Base-by-base conservation (phyloP, 2,329 filamentous ascomycete genomes). In the Scedosporium aurantiacum region DNA sequence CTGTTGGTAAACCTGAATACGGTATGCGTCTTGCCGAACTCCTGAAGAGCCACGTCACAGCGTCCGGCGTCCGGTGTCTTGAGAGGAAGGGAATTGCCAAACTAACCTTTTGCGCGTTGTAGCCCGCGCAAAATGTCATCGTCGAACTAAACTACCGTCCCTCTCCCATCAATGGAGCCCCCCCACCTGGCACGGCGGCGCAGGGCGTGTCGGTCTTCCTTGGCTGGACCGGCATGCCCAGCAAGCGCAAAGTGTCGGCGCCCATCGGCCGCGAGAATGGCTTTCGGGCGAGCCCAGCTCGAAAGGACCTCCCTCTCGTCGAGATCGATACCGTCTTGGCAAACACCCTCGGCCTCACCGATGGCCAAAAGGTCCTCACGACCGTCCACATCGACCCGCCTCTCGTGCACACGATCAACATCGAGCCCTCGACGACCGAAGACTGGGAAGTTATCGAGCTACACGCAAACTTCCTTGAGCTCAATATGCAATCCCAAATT, bases 391-490 rank as follows among this genome's bases (percentile, higher is more conserved):
- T 97, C 65, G 91, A 99, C 71, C 93, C 93, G 57, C 91, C 92
- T 2, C 77, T 94, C 65, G 91, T 91, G 57, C 91, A 97, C 73
- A 97, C 92, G 1, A 88, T 99, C 73, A 91, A 97, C 71, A 97
- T 99, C 67, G 95, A 99, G 72, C 94, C 94, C 40, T 76, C 97
- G 68, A 97, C 94, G 0, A 86, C 93, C 1, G 91, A 95, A 63
- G 94, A 99, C 71, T 99, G 94, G 94, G 94, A 99, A 75, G 96
- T 97, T 68, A 97, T 99, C 68, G 94, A 99, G 74, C 79, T 99
- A 1, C 94, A 99, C 76, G 94, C 94, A 4, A 94, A 88, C 16
- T 99, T 97, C 70, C 79, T 99, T 58, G 94, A 99, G 71, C 80
- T 97, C 65, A 97, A 99, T 72, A 85, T 99, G 60, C 79, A 96